Percentiles rank a stretch among this genome's conserved stretches.
phyloP scores from a whole-genome alignment of 1,284 basidiomycete species.

The Boletus semigastroideus region DNA sequence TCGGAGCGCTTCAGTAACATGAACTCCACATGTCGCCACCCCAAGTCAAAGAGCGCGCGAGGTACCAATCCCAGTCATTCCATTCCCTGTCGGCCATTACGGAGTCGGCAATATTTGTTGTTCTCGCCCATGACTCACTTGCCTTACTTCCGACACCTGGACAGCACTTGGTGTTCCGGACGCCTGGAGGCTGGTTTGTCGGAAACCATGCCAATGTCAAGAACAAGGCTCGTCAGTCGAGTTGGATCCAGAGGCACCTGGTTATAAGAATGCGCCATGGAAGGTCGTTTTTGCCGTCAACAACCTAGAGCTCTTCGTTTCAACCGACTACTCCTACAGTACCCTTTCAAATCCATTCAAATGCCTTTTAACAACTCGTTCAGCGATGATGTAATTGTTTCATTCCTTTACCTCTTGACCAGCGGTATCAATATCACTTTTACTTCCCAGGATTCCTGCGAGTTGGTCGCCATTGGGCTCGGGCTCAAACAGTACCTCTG shows the following conservation, averaged over 20 bases:
- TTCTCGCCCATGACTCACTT: not conserved
- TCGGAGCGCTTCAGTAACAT: not conserved
- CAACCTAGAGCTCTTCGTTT: not conserved
- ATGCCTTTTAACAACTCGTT: conserved; percentile 18
- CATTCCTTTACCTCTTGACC: not conserved
- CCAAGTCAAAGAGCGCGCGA: not conserved
- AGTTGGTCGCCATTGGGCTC: conserved; percentile 12
- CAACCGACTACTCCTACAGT: not conserved
- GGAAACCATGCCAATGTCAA: conserved; percentile 18
- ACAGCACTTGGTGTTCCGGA: conserved; percentile 8
- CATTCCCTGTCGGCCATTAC: conserved; percentile 3
- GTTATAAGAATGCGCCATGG: conserved; percentile 13
- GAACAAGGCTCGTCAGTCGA: conserved; percentile 1
- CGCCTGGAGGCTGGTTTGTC: conserved; percentile 19
- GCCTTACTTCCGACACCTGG: not conserved
- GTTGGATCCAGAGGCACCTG: not conserved
- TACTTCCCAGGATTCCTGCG: conserved; percentile 7
- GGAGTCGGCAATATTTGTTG: not conserved
- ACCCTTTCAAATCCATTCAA: not conserved
- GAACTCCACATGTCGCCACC: conserved; percentile 1
- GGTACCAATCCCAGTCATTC: not conserved
- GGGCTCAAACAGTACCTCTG: conserved; percentile 6
- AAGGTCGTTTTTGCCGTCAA: not conserved
- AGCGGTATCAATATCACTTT: not conserved
- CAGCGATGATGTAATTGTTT: conserved; percentile 13